Percentiles rank a stretch among this genome's conserved stretches.
These are phyloP conservation scores for Chlorella sorokiniana DNA, from an alignment of 139 green algal species.

Conservation along the genomic window DNA sequence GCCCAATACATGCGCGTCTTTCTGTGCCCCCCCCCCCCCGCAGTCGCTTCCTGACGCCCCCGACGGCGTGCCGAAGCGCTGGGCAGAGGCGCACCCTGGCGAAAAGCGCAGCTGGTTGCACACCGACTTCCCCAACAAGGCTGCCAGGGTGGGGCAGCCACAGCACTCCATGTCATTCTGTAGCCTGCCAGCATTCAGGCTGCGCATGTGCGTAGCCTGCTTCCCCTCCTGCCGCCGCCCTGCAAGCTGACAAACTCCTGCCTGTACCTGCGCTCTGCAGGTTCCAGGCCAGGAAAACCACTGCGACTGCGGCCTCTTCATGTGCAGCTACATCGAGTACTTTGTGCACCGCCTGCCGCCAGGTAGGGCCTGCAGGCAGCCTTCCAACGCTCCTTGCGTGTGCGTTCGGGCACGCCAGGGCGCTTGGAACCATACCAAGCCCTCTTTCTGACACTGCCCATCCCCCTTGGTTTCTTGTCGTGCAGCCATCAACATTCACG, in stretches of 20 bases:
- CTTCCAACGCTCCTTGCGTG: not conserved
- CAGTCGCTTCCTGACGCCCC: not conserved
- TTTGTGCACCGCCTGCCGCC: constrained; percentile 62
- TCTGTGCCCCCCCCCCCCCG: not conserved
- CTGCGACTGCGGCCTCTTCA: constrained; percentile 92
- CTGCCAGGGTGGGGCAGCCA: not conserved
- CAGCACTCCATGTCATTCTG: no score
- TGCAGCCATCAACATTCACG: constrained; percentile 6
- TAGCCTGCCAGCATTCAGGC: no score
- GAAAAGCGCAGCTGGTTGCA: not conserved
- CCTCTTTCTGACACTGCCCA: no score
- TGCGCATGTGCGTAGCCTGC: no score
- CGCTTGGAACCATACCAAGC: no score
- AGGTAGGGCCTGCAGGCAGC: not conserved
- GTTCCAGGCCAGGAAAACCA: constrained; percentile 85
- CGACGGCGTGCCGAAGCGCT: constrained; percentile 26
- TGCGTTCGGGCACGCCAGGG: no score
- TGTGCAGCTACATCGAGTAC: constrained; percentile 85
- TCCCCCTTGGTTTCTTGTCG: not conserved
- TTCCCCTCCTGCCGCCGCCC: no score
- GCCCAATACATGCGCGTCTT: no score
- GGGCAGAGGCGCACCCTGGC: constrained; percentile 38
- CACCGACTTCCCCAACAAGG: constrained; percentile 13
- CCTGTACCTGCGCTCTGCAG: constrained; percentile 14
- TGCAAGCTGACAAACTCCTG: no score